Evolutionary conservation across 352 stramenopile species (phyloP), one percentile per base, ranked within the genome.

Genomic region (Elongisporangium senticosum): DNA sequence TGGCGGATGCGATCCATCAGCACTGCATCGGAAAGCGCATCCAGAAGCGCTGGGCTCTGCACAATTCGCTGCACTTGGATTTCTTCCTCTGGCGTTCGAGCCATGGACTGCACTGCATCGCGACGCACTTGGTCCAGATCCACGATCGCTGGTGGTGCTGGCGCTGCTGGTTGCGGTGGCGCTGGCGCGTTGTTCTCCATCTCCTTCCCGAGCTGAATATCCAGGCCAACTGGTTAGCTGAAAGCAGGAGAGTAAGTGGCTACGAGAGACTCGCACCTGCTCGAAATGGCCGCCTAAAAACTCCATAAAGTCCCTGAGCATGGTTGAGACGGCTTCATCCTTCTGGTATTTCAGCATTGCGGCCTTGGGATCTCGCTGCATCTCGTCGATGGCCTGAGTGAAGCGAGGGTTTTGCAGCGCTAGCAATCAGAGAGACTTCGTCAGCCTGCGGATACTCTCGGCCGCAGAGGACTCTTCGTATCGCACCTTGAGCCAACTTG

Each of bases 251-350:
- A n/a, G n/a, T n/a, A n/a, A n/a, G n/a, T n/a, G n/a, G n/a, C n/a
- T n/a, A n/a, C n/a, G n/a, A n/a, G n/a, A n/a, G n/a, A n/a, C n/a
- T n/a, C n/a, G n/a, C n/a, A 89, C 80, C 77, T 93, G 69, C 64
- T 91, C 79, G 47, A 93, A 91, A 58, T 93, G 81, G 49, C 62
- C 67, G 4, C 81, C 81, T 8, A 91, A 51, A 55, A 91, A 91
- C 51, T 72, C 72, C 69, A 90, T 77, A 39, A 90, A 93, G 55
- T 89, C 80, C 21, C 63, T 63, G 51, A 91, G 59, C 76, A 91
- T 89, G 0, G 64, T 52, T 0, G 77, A 83, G 3, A 91, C 68
- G 2, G 77, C 78, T 3, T 61, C 53, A 53, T 93, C 79, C 19
- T 83, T 81, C 37, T 77, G 69, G 58, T 93, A 91, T 59, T 91